Conservation (phyloP, 139 green algal species). For the Monoraphidium neglectum region DNA sequence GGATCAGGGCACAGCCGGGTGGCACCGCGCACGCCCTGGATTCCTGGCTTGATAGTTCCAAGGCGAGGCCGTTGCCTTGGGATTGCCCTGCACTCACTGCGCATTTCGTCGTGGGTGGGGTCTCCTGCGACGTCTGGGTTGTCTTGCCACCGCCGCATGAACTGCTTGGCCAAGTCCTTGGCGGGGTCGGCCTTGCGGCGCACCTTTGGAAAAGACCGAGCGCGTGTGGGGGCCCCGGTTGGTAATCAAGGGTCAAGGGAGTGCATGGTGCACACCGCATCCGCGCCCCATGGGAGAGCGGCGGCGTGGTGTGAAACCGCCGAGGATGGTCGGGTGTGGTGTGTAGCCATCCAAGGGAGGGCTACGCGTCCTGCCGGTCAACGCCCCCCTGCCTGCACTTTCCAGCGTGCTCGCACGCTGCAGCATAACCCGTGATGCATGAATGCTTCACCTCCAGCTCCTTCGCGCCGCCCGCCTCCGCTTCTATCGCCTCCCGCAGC, state of each 20-base stretch:
- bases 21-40: not conserved
- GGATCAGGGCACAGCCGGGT: too few species aligned
- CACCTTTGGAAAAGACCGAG: slow-evolving; percentile 28
- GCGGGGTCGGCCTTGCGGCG: slow-evolving; percentile 52
- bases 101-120: slow-evolving; percentile 43
- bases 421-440: not conserved
- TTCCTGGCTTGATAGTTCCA: too few species aligned
- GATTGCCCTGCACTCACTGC: slow-evolving; percentile 12
- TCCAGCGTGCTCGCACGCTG: not conserved
- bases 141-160: slow-evolving; percentile 52
- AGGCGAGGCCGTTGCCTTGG: too few species aligned
- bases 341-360: not conserved
- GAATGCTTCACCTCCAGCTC: slow-evolving; percentile 39
- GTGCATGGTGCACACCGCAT: too few species aligned
- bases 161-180: slow-evolving; percentile 54
- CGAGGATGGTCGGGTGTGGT: not conserved
- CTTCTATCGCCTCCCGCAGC: slow-evolving; percentile 39
- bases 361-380: not conserved
- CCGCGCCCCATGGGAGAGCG: not conserved
- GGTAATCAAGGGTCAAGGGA: too few species aligned
- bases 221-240: too few species aligned
- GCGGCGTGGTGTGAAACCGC: not conserved
- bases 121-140: slow-evolving; percentile 26
- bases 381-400: not conserved
- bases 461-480: slow-evolving; percentile 38